Conservation (phyloP, 495 filamentous ascomycete genomes). For the Aspergillus heteromorphus region DNA sequence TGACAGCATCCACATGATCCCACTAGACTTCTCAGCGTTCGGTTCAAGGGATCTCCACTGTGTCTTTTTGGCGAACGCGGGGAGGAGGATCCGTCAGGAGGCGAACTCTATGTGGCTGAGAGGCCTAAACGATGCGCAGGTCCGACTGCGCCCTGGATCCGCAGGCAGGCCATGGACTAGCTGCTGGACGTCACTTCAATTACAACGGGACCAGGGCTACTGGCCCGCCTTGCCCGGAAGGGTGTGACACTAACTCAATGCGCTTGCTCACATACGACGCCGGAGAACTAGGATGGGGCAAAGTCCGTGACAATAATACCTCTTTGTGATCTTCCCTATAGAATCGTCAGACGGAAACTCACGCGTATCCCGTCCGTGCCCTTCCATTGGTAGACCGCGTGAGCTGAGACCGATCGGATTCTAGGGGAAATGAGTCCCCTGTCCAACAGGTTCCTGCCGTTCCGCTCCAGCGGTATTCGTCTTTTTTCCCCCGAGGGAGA, state of each 20-base stretch:
- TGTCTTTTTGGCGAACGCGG: constrained; percentile 11
- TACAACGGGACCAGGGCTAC: constrained; percentile 11
- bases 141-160: constrained; percentile 17
- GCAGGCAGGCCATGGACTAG: constrained; percentile 12
- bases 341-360: constrained; percentile 19
- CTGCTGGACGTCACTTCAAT: constrained; percentile 11
- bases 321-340: constrained; percentile 4
- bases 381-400: constrained; percentile 19
- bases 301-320: constrained; percentile 3
- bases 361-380: constrained; percentile 24
- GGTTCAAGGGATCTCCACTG: constrained; percentile 20
- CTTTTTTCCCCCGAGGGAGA: constrained; percentile 14
- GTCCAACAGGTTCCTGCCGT: constrained; percentile 24
- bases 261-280: constrained; percentile 8
- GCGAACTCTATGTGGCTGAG: constrained; percentile 19
- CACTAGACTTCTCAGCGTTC: constrained; percentile 20
- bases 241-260: constrained; percentile 14
- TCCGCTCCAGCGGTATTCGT: constrained; percentile 23
- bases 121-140: constrained; percentile 14
- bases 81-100: constrained; percentile 15
- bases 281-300: constrained; percentile 7
- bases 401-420: constrained; percentile 17
- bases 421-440: constrained; percentile 10
- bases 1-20: constrained; percentile 30
- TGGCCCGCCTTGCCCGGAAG: constrained; percentile 1